Evolutionary conservation across 2,329 filamentous ascomycete species (phyloP).

Genomic region (Sporothrix luriei): DNA sequence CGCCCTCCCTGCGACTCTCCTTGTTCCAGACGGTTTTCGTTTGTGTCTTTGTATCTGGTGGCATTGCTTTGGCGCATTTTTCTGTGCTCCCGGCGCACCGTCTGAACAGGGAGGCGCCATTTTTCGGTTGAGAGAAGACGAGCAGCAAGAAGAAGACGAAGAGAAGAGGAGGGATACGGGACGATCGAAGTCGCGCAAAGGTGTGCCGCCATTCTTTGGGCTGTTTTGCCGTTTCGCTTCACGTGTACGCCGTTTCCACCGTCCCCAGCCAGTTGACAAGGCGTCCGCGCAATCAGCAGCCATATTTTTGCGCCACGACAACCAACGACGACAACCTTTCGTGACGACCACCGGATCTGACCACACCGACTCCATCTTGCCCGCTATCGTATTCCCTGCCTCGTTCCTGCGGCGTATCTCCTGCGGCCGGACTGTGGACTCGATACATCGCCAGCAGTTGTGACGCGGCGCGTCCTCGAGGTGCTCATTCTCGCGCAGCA

Average conservation of each 20-base stretch:
- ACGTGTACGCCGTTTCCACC: not conserved
- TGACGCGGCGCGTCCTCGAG: slow-evolving; percentile 9
- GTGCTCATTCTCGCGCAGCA: not conserved
- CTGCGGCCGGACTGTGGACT: too few species aligned
- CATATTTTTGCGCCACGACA: not conserved
- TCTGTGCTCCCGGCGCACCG: not conserved
- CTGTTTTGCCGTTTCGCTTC: not conserved
- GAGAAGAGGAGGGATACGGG: not conserved
- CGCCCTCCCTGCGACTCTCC: not conserved
- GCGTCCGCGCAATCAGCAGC: not conserved
- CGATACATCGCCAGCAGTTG: not conserved
- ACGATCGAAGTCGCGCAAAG: not conserved
- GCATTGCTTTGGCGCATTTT: not conserved
- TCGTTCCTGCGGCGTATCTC: not conserved
- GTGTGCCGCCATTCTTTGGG: not conserved
- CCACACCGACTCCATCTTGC: not conserved
- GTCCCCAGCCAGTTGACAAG: not conserved
- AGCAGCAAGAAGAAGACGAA: not conserved
- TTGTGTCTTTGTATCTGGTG: slow-evolving; percentile 10
- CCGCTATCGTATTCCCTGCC: not conserved
- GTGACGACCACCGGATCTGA: not conserved
- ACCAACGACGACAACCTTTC: not conserved
- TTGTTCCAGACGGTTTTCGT: not conserved
- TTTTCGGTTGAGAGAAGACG: not conserved
- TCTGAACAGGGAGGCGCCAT: not conserved